Evolutionary conservation across 23 red algal genomes (phyloP).

Genomic region (Chondrus crispus): DNA sequence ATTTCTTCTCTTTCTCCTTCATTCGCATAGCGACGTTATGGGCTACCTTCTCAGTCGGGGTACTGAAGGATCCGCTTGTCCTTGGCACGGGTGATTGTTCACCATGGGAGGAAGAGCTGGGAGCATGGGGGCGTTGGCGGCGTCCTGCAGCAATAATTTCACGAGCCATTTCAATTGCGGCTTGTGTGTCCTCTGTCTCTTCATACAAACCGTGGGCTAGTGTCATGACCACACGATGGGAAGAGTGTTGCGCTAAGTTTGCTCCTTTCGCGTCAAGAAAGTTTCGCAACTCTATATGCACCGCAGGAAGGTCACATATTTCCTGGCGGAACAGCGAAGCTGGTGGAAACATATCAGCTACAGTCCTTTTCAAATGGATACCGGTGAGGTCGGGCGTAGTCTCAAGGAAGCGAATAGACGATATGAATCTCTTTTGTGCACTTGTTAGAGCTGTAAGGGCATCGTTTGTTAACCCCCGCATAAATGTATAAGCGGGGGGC

Average conservation of each 20-base stretch:
- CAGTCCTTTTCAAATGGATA: neutral
- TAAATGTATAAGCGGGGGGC: no score
- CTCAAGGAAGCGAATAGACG: neutral
- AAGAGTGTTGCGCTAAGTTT: neutral
- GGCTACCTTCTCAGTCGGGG: neutral
- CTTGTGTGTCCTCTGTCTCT: neutral
- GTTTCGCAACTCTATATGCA: neutral
- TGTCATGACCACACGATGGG: neutral
- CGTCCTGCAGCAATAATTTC: neutral
- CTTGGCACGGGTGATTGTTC: no score
- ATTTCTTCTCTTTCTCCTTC: constrained; percentile 5
- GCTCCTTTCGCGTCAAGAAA: neutral
- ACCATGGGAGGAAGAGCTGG: no score
- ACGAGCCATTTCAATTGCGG: neutral
- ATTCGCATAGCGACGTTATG: constrained; percentile 28
- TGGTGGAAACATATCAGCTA: neutral
- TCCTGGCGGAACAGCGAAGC: neutral
- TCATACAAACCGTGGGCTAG: neutral
- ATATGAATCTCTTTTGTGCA: neutral
- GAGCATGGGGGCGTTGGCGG: no score
- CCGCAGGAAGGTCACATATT: neutral
- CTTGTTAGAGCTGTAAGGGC: neutral
- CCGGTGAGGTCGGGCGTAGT: neutral
- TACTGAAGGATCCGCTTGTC: no score
- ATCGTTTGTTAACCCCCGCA: neutral